phyloP scores from a whole-genome alignment of 2,329 filamentous ascomycete genomes.

The Curvularia verruculosa region DNA sequence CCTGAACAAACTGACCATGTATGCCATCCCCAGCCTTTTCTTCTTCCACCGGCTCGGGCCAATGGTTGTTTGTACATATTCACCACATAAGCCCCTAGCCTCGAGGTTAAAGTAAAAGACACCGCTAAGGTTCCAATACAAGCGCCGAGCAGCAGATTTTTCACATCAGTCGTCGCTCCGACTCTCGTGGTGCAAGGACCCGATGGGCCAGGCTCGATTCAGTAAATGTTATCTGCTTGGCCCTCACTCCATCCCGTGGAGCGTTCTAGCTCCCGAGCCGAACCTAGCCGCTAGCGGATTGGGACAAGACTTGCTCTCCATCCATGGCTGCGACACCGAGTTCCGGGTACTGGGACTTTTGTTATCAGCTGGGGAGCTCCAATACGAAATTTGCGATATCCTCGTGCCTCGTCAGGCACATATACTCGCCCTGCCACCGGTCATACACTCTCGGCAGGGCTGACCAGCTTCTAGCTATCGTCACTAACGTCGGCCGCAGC shows the following conservation, averaged over 20 bases:
- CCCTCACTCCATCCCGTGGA: constrained; percentile 1
- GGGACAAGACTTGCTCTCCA: neutral
- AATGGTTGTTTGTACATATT: neutral
- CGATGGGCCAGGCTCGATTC: neutral
- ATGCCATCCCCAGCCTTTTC: neutral
- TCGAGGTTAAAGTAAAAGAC: neutral
- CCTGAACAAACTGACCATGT: neutral
- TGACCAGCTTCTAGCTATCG: neutral
- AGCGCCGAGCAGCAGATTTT: constrained; percentile 3
- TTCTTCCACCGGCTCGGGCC: neutral
- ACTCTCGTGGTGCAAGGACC: neutral
- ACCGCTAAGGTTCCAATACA: neutral
- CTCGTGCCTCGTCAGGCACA: neutral
- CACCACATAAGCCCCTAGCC: neutral
- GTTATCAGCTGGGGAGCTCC: neutral
- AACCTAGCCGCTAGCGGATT: neutral
- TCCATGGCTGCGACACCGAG: neutral
- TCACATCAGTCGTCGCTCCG: neutral
- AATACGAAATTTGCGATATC: neutral
- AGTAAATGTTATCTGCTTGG: constrained; percentile 13
- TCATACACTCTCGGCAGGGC: no score
- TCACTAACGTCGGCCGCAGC: neutral
- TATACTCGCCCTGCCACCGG: no score
- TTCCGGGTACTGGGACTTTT: neutral
- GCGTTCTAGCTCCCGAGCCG: constrained; percentile 6